Conservation (phyloP, 2,329 filamentous ascomycete species). For the Aspergillus texensis region DNA sequence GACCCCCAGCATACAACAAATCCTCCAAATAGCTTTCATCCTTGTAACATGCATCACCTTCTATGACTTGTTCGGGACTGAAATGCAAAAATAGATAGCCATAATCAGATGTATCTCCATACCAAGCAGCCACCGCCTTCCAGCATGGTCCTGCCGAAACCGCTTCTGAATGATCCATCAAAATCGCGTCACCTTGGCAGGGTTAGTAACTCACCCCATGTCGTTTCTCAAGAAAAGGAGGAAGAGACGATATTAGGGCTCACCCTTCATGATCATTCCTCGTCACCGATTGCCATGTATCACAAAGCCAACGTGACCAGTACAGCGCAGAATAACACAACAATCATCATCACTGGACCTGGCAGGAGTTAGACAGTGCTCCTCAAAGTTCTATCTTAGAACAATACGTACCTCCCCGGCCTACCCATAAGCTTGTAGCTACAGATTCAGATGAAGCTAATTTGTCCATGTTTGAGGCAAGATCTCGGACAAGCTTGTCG, state of each 20-base stretch:
- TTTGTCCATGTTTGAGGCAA: conserved; percentile 23
- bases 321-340: neutral
- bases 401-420: neutral
- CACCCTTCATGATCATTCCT: neutral
- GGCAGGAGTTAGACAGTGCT: neutral
- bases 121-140: neutral
- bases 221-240: neutral
- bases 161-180: neutral
- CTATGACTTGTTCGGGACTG: neutral
- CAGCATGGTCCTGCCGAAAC: neutral
- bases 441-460: neutral
- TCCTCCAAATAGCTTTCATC: neutral
- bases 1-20: neutral
- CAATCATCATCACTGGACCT: neutral
- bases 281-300: neutral
- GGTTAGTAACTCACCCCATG: neutral
- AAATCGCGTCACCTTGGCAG: neutral
- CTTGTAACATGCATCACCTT: neutral
- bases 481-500: conserved; percentile 24
- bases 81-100: neutral
- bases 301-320: neutral
- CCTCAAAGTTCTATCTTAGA: neutral
- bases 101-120: neutral
- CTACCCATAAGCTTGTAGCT: neutral
- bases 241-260: too few species aligned